A percentile compares a stretch with the other conserved stretches of the same genome.
These are phyloP conservation scores for Rhizophagus sp. DNA, from an alignment of 192 early-diverging fungal species.

Conservation along the genomic window DNA sequence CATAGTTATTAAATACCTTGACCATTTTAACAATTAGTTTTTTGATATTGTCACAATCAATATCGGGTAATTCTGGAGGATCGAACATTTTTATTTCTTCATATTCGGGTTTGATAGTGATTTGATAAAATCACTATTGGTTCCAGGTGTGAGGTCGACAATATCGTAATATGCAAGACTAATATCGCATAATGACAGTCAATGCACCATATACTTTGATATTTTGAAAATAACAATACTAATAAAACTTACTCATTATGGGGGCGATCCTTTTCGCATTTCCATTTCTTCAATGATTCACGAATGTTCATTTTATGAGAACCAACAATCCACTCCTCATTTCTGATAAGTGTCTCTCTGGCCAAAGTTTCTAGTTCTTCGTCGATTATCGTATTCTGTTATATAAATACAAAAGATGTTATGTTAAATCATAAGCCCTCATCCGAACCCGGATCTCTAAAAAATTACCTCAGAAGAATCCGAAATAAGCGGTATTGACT, in stretches of 20 bases:
- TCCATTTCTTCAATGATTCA: too few relatives aligned
- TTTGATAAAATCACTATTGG: constrained; percentile 13
- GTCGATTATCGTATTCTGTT: too few relatives aligned
- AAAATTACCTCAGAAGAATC: too few relatives aligned
- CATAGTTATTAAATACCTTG: background rate
- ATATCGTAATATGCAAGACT: background rate
- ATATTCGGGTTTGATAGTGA: background rate
- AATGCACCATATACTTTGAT: constrained; percentile 1
- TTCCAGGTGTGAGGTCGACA: too few relatives aligned
- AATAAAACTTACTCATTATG: constrained; percentile 9
- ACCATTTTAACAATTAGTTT: background rate
- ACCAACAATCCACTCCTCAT: too few relatives aligned
- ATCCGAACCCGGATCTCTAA: too few relatives aligned
- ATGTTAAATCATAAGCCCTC: too few relatives aligned
- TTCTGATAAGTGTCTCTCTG: too few relatives aligned
- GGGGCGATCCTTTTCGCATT: background rate
- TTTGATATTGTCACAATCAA: background rate
- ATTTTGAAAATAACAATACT: background rate
- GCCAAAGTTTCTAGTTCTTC: too few relatives aligned
- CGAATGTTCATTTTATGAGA: too few relatives aligned
- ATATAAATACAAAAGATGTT: too few relatives aligned
- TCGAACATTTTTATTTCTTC: background rate
- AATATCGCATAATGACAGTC: background rate
- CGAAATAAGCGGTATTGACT: too few relatives aligned
- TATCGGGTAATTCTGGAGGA: background rate